phyloP scores from a whole-genome alignment of 108 stramenopile genomes.

The Cyclotella baltica region DNA sequence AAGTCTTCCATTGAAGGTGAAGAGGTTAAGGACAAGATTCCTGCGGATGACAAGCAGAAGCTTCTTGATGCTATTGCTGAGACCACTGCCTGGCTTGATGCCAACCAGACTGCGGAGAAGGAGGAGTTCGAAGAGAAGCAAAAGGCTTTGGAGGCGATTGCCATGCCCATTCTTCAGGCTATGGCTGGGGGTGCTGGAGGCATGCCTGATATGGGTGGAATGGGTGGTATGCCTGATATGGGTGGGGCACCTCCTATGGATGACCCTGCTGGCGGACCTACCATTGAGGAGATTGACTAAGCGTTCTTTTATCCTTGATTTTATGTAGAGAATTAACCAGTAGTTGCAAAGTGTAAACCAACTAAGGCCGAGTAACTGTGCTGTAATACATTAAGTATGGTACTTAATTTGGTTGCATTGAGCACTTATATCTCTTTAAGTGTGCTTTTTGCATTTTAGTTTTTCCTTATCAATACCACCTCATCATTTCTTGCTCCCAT shows the following conservation, averaged over 20 bases:
- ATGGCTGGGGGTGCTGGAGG: constrained; percentile 63
- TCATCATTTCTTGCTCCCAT: too few species aligned
- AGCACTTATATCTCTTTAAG: too few species aligned
- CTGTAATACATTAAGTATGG: too few species aligned
- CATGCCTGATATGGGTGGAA: constrained; percentile 72
- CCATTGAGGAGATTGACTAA: constrained; percentile 90
- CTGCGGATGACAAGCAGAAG: constrained; percentile 80
- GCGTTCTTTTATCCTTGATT: not conserved
- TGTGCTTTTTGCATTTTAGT: too few species aligned
- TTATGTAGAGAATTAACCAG: too few species aligned
- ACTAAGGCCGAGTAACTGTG: too few species aligned
- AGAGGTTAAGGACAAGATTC: constrained; percentile 89
- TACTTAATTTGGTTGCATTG: too few species aligned
- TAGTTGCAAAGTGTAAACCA: too few species aligned
- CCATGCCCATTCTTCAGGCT: constrained; percentile 92
- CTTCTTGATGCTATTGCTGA: constrained; percentile 91
- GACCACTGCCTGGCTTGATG: constrained; percentile 93
- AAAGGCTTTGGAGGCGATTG: constrained; percentile 94
- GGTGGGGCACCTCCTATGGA: constrained; percentile 69
- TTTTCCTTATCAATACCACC: too few species aligned
- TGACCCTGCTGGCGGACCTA: constrained; percentile 86
- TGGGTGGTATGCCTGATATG: constrained; percentile 84
- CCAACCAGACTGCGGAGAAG: constrained; percentile 95
- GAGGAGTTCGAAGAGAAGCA: constrained; percentile 99
- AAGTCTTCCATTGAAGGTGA: constrained; percentile 90